Base-by-base conservation (phyloP, 1,284 basidiomycete genomes). In the Agroathelia rolfsii region DNA sequence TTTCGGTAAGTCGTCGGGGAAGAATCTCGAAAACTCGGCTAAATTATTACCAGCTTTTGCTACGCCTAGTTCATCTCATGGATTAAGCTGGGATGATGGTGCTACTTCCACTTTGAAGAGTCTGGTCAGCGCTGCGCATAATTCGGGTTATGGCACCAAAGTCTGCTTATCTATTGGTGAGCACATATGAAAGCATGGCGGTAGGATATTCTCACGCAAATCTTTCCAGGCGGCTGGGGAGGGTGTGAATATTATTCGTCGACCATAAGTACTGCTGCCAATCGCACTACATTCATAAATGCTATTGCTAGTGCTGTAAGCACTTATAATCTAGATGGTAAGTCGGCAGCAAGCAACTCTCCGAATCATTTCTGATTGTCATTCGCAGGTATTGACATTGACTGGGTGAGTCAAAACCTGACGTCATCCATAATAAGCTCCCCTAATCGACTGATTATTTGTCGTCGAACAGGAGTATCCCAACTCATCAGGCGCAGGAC, bases 381-480 rank as follows among this genome's bases (percentile, higher is more conserved):
- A 26, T 18, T 4, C 26, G 26, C n/a, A 52, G 50, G 73, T 7
- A 70, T 87, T 44, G 82, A 86, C 51, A 69, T 86, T 39, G 83
- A 87, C 49, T 86, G 81, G 69, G 66, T 64, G 43, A 20, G 45
- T 41, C 10, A 28, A 10, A 31, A 28, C 11, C 25, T 16, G 11
- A 28, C 16, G 26, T 12, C 28, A 20, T 9, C n/a, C n/a, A n/a
- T n/a, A n/a, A n/a, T n/a, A n/a, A n/a, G n/a, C n/a, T n/a, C n/a
- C n/a, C n/a, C n/a, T n/a, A n/a, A n/a, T n/a, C n/a, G n/a, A n/a
- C n/a, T n/a, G n/a, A n/a, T n/a, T n/a, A n/a, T n/a, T n/a, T n/a
- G n/a, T n/a, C n/a, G n/a, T n/a, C n/a, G n/a, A n/a, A n/a, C 35
- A 45, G 72, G 82, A 85, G 62, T 87, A 85, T 50, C 84, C 84